These are phyloP conservation scores for Barbatosphaeria neglecta DNA, from an alignment of 495 filamentous ascomycete species.

Conservation along the genomic window DNA sequence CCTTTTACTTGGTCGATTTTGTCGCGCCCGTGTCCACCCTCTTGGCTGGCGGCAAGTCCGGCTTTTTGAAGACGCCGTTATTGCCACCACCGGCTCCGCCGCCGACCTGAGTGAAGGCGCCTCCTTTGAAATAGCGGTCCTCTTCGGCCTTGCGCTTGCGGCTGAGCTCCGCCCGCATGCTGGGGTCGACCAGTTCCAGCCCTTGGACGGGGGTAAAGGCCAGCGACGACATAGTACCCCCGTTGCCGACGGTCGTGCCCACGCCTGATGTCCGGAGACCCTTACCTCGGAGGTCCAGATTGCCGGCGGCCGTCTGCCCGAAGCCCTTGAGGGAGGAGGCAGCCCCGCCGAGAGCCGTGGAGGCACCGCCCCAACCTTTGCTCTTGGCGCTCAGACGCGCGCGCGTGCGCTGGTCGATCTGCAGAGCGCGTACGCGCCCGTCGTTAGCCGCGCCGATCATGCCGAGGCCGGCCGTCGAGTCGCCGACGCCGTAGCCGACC, in stretches of 20 bases:
- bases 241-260: slow-evolving; percentile 48
- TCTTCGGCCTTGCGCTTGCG: slow-evolving; percentile 88
- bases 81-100: slow-evolving; percentile 19
- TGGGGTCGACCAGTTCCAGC: slow-evolving; percentile 90
- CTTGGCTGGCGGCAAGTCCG: background rate
- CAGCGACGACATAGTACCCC: slow-evolving; percentile 76
- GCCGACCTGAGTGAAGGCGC: slow-evolving; percentile 87
- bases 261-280: slow-evolving; percentile 69
- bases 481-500: slow-evolving; percentile 81
- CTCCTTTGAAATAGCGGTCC: slow-evolving; percentile 90
- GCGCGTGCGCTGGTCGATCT: slow-evolving; percentile 86
- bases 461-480: slow-evolving; percentile 76
- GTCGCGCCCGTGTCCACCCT: background rate
- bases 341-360: slow-evolving; percentile 52
- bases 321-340: slow-evolving; percentile 72
- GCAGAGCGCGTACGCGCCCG: slow-evolving; percentile 72
- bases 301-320: slow-evolving; percentile 48
- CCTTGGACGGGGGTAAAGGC: slow-evolving; percentile 93
- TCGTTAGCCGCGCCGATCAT: slow-evolving; percentile 88
- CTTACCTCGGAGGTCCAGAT: slow-evolving; percentile 58
- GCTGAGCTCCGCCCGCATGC: slow-evolving; percentile 68
- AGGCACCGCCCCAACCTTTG: slow-evolving; percentile 81
- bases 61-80: slow-evolving; percentile 28
- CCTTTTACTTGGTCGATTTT: background rate
- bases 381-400: slow-evolving; percentile 91